These are phyloP conservation scores for Ostreobium quekettii DNA, from an alignment of 139 green algal species.

Conservation along the genomic window DNA sequence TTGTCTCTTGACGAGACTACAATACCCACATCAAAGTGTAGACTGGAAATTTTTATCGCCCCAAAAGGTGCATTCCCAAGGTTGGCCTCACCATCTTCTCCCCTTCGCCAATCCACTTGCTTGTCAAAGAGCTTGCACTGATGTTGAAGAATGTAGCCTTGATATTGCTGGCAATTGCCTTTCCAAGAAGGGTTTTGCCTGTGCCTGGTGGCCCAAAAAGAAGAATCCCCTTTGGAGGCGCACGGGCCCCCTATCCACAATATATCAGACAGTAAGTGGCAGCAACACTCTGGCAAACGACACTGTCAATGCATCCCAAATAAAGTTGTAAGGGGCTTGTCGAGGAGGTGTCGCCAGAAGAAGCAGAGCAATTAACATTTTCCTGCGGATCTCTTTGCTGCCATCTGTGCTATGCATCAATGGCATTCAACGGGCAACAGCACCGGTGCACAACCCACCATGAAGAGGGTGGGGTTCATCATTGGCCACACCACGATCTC, in stretches of 20 bases:
- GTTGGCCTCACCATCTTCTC: constrained; percentile 82
- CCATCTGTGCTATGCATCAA: too few relatives aligned
- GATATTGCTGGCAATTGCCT: constrained; percentile 90
- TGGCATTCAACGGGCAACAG: too few relatives aligned
- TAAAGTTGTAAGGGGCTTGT: too few relatives aligned
- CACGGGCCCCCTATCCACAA: constrained; percentile 58
- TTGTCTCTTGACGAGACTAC: too few relatives aligned
- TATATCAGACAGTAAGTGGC: too few relatives aligned
- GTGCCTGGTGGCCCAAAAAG: constrained; percentile 66
- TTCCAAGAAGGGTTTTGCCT: constrained; percentile 95
- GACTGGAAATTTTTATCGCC: background rate
- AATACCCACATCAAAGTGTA: background rate
- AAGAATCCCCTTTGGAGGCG: constrained; percentile 71
- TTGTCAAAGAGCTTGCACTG: constrained; percentile 84
- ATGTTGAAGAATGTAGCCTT: constrained; percentile 97
- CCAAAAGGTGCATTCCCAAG: background rate
- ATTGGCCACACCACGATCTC: constrained; percentile 97
- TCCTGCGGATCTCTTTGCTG: too few relatives aligned
- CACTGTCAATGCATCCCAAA: too few relatives aligned
- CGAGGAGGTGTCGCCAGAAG: too few relatives aligned
- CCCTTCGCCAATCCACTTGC: constrained; percentile 98
- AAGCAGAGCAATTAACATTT: too few relatives aligned
- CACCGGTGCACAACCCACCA: too few relatives aligned
- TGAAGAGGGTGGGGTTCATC: constrained; percentile 87
- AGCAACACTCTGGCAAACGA: too few relatives aligned